Base-by-base conservation (phyloP, 179 eudicot genomes). In the Patellifolia procumbens region DNA sequence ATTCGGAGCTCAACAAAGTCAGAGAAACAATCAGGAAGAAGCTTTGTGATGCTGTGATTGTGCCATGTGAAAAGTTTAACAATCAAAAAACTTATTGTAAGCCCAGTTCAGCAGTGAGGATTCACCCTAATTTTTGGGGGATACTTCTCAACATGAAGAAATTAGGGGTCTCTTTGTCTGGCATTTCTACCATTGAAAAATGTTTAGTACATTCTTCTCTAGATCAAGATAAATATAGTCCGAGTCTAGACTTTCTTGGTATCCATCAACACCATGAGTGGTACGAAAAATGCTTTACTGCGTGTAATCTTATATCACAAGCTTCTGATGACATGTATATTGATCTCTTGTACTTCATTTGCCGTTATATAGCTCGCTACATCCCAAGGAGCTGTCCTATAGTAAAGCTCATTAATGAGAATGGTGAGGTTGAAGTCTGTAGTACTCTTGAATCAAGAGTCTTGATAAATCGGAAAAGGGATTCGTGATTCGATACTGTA, bases 1-100 rank as follows among this genome's bases (percentile, higher is more conserved):
- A 80, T 42, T 32, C 70, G 8, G 83, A 77, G 29, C 74, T 85
- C 51, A 87, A 85, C 67, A 45, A 35, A 32, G 59, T 85, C 32
- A 81, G 84, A 34, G 83, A 80, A 8, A 61, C 75, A 26, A 85
- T 85, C 63, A 74, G 28, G 43, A 49, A 20, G 34, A 51, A 7
- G 48, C 20, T 77, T 60, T 17, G 15, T 45, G 68, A 63, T 52
- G 73, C 72, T 64, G 17, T 32, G 11, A 69, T 87, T 39, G 74
- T 87, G 22, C 85, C 87, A 7, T 81, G 84, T 60, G 81, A 86
- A 68, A 63, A 80, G 16, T 76, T 81, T 52, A 70, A 24, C 52
- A 51, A 9, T 68, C 7, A 74, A 75, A 59, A 52, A 46, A 42
- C 29, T 26, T 82, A 74, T 64, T 66, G 80, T 64, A 78, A 74